Percentiles rank a stretch among this genome's conserved stretches.
phyloP scores from a whole-genome alignment of 2,329 filamentous ascomycete genomes.

The Arthrocladium fulminans region DNA sequence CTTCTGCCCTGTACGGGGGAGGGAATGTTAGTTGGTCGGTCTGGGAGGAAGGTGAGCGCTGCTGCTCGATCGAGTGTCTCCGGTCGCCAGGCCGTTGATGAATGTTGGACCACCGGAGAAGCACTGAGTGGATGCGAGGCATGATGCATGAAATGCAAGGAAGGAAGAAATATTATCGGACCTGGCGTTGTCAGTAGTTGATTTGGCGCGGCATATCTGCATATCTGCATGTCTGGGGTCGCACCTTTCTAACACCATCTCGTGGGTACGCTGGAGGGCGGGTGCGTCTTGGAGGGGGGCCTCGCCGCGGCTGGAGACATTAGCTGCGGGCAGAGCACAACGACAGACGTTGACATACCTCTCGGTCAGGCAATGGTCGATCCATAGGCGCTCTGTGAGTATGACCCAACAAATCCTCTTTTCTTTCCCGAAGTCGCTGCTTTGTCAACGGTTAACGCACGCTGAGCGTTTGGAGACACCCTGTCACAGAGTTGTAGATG shows the following conservation, averaged over 20 bases:
- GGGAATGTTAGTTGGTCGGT: conserved; percentile 39
- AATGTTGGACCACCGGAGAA: conserved; percentile 13
- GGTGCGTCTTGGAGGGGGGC: conserved; percentile 27
- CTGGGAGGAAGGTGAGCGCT: conserved; percentile 25
- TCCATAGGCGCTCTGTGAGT: no score
- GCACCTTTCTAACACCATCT: conserved; percentile 85
- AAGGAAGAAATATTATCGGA: conserved; percentile 32
- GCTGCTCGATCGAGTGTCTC: conserved; percentile 23
- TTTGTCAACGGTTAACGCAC: no score
- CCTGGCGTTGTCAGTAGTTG: conserved; percentile 16
- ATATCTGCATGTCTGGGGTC: conserved; percentile 17
- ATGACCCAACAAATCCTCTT: no score
- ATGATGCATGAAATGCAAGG: conserved; percentile 13
- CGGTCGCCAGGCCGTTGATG: conserved; percentile 23
- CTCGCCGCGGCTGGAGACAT: conserved; percentile 28
- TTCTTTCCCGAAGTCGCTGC: no score
- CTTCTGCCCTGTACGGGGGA: conserved; percentile 36
- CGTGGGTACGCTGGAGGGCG: conserved; percentile 51
- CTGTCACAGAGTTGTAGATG: no score
- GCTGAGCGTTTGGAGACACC: no score
- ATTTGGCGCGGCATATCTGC: not conserved
- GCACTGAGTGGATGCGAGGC: conserved; percentile 16
- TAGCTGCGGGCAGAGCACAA: conserved; percentile 3
- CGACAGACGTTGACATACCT: conserved; percentile 36
- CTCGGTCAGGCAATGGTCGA: conserved; percentile 51